These are phyloP conservation scores for Combretum micranthum DNA, from an alignment of 345 rosid species.

Conservation along the genomic window DNA sequence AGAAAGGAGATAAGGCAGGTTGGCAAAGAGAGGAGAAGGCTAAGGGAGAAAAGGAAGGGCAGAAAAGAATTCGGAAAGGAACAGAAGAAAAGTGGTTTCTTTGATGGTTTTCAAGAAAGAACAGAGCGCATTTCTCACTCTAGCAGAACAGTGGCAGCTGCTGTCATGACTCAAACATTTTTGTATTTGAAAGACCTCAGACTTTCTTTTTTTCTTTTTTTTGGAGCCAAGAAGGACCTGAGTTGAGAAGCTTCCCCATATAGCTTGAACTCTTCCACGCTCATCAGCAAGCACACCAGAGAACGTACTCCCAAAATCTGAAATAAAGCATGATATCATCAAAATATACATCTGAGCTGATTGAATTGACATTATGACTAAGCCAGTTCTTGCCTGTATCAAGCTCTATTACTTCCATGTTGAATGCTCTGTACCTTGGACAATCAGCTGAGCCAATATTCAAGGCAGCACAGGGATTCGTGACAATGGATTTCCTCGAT, in stretches of 20 bases:
- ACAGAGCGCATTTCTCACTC: too few relatives aligned
- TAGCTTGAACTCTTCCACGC: slow-evolving; percentile 79
- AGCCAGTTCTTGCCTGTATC: slow-evolving; percentile 60
- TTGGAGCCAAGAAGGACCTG: slow-evolving; percentile 32
- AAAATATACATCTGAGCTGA: background rate
- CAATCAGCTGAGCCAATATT: slow-evolving; percentile 83
- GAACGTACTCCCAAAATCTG: slow-evolving; percentile 95
- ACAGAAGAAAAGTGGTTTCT: too few relatives aligned
- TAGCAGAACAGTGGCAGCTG: too few relatives aligned
- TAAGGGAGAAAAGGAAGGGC: too few relatives aligned
- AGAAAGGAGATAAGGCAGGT: too few relatives aligned
- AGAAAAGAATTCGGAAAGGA: too few relatives aligned
- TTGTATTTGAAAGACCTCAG: too few relatives aligned
- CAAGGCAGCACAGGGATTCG: slow-evolving; percentile 85
- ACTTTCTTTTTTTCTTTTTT: slow-evolving; percentile 4
- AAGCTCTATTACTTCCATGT: slow-evolving; percentile 93
- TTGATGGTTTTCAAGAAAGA: too few relatives aligned
- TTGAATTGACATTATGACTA: slow-evolving; percentile 8
- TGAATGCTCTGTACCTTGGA: slow-evolving; percentile 92
- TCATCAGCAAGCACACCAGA: slow-evolving; percentile 92
- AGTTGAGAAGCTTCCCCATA: slow-evolving; percentile 96
- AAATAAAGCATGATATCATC: slow-evolving; percentile 9
- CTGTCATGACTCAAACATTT: too few relatives aligned
- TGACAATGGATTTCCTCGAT: slow-evolving; percentile 81
- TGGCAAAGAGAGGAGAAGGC: too few relatives aligned